phyloP scores from a whole-genome alignment of 345 rosid species.

The Psidium friedrichsthalianum region DNA sequence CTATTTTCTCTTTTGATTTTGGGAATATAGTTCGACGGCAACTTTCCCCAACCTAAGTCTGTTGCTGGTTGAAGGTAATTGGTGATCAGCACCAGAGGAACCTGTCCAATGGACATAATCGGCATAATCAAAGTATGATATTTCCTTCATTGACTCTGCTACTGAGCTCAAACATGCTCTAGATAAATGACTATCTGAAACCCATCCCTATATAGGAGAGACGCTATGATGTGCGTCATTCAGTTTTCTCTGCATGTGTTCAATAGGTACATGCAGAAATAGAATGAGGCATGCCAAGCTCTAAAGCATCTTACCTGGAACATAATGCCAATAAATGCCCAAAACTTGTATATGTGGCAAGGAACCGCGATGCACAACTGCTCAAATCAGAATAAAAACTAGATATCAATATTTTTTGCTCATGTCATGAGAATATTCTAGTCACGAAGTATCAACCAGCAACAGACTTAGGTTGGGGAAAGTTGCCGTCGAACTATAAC shows the following conservation, averaged over 20 bases:
- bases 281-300: neutral
- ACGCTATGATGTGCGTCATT: neutral
- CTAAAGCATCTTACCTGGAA: slow-evolving; percentile 50
- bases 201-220: neutral
- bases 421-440: neutral
- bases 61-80: slow-evolving; percentile 40
- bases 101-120: slow-evolving; percentile 24
- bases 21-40: neutral
- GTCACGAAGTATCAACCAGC: neutral
- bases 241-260: neutral
- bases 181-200: neutral
- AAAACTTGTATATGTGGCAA: slow-evolving; percentile 78
- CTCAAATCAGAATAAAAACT: neutral
- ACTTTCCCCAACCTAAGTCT: neutral
- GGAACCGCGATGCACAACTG: slow-evolving; percentile 98
- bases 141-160: neutral
- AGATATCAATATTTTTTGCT: neutral
- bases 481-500: neutral
- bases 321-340: slow-evolving; percentile 98
- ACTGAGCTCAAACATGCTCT: neutral
- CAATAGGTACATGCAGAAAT: neutral
- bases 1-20: neutral
- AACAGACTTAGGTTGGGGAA: neutral
- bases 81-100: slow-evolving; percentile 80
- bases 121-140: neutral